Base-by-base conservation (phyloP, 1,284 basidiomycete genomes). In the Mycena sp. region DNA sequence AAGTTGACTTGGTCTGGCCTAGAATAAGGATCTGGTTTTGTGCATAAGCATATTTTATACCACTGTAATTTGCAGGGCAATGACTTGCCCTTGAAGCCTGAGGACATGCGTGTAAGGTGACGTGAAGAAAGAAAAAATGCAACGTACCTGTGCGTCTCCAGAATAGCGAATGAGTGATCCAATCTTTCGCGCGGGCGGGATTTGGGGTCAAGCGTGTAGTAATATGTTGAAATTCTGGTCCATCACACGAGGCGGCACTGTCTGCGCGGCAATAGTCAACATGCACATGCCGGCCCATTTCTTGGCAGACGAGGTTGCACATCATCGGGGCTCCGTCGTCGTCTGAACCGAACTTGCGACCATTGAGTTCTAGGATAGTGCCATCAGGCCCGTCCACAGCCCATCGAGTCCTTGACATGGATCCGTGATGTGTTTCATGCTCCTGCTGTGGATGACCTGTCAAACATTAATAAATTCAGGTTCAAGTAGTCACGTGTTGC, bases 301-400 rank as follows among this genome's bases (percentile, higher is more conserved):
- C 76, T 2, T 80, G 77, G 63, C 88, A 89, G 23, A 87, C 71
- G 17, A 88, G 75, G 51, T 81, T 86, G 70, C 87, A 89, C 74
- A 89, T 78, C 84, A 88, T 87, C 0, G 87, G 88, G 1, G 85
- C 86, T 14, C 88, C 87, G 46, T 85, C 83, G 54, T 88, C 86
- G n/a, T 81, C 80, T 0, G 83, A 69, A 1, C 79, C 84, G 69
- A 86, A 89, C 58, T 81, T 84, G 51, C 80, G 80, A 3, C 87
- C 87, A 64, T 83, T 79, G 2, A 88, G 73, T 65, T 89, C 87
- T 0, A 88, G 64, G 1, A 76, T 71, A 0, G 76, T 77, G 12
- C 79, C 80, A 25, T 86, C 82, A 0, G 79, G 77, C 0, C 82
- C 84, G 50, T 87, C 85, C 2, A 90, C 70, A 0, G 81, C 77